Evolutionary conservation across 1,284 basidiomycete genomes (phyloP), one percentile per base, ranked within the genome.

Genomic region (Cerioporus squamosus): DNA sequence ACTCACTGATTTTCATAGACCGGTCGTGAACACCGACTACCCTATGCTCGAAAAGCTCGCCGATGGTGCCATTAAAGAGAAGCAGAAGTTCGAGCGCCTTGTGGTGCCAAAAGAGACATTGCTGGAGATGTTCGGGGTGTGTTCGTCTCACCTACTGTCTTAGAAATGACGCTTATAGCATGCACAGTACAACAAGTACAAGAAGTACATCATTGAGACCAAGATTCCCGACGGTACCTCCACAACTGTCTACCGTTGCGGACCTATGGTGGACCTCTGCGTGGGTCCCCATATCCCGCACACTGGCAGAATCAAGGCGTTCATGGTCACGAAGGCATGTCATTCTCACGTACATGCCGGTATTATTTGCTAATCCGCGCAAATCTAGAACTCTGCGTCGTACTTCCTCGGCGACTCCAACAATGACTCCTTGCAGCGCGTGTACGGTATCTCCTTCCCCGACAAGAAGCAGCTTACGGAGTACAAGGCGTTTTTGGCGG

Each of bases 371-470:
- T 31, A 18, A 51, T 50, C 59, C 47, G 54, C 53, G 26, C 47
- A 33, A 20, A 47, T 50, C 6, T 18, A 96, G 92, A 98, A 94
- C 79, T 99, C 97, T 43, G 93, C 97, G 0, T 98, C 95, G 4
- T 99, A 98, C 79, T 99, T 99, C 87, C 86, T 99, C 22, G 97
- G 95, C 51, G 94, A 98, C 72, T 82, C 91, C 51, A 90, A 85
- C 71, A 98, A 98, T 73, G 97, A 98, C 72, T 94, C 94, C 3
- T 83, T 99, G 55, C 97, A 99, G 75, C 91, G 97, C 51, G 88
- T 99, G 62, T 99, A 99, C 75, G 97, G 97, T 58, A 96, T 99
- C 73, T 98, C 97, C 3, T 99, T 99, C 87, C 97, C 97, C 0
- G 97, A 98, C 78, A 93, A 93, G 76, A 98, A 98, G 77, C 94